Conservation (phyloP, 441 rosid genomes). For the Metrosideros polymorpha region DNA sequence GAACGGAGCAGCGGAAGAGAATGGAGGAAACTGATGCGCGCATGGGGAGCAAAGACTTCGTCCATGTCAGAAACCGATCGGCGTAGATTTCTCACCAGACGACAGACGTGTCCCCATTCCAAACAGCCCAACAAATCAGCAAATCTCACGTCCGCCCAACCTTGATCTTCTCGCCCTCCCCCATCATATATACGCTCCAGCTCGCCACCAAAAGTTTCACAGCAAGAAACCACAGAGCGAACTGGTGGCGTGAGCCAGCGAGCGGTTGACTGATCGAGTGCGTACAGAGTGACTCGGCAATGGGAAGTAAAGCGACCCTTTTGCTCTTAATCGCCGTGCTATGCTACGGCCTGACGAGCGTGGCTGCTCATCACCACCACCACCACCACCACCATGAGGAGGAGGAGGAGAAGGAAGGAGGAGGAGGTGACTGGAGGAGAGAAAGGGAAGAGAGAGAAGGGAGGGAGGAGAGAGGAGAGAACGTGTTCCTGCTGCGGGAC, state of each 20-base stretch:
- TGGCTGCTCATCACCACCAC: not conserved
- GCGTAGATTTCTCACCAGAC: conserved; percentile 15
- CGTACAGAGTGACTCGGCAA: not conserved
- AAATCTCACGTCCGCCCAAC: conserved; percentile 11
- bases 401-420: conserved; percentile 1
- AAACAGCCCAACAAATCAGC: conserved; percentile 2
- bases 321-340: conserved; percentile 14
- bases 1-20: not conserved
- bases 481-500: conserved; percentile 43
- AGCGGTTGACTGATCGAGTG: not conserved
- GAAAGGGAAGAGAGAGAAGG: not conserved
- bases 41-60: not conserved
- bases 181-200: conserved; percentile 15
- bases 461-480: not conserved
- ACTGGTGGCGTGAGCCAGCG: not conserved
- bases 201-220: not conserved
- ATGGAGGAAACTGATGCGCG: not conserved
- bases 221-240: not conserved
- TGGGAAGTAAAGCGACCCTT: conserved; percentile 15
- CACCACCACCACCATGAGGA: conserved; percentile 3
- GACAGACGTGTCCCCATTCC: conserved; percentile 21
- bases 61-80: not conserved
- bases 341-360: conserved; percentile 8
- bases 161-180: not conserved
- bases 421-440: not conserved